Evolutionary conservation across 805 yeast genomes (phyloP).

Genomic region (Candida montana): DNA sequence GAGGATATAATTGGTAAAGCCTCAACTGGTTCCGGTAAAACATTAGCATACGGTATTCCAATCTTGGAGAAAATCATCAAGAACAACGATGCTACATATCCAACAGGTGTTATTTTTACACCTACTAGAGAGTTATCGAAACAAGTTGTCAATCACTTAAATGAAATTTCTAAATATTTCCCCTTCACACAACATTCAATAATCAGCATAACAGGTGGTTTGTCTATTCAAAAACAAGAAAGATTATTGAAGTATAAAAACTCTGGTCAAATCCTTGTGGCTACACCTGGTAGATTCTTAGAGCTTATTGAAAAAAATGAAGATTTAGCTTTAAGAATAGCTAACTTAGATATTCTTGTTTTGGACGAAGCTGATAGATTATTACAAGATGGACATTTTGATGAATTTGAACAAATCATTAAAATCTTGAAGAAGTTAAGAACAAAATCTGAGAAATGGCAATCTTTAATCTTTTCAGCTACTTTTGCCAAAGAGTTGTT

Average conservation of each 20-base stretch:
- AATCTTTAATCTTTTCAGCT: slow-evolving; percentile 91
- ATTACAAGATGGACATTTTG: slow-evolving; percentile 93
- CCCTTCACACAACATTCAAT: slow-evolving; percentile 53
- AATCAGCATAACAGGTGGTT: slow-evolving; percentile 86
- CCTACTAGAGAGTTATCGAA: slow-evolving; percentile 97
- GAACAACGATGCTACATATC: slow-evolving; percentile 30
- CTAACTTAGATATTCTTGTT: slow-evolving; percentile 48
- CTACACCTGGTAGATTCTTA: slow-evolving; percentile 91
- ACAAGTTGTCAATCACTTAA: slow-evolving; percentile 82
- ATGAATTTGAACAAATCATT: slow-evolving; percentile 79
- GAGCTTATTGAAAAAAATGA: slow-evolving; percentile 69
- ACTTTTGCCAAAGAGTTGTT: slow-evolving; percentile 84
- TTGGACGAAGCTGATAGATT: slow-evolving; percentile 96
- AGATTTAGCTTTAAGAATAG: slow-evolving; percentile 34
- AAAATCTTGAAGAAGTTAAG: slow-evolving; percentile 53
- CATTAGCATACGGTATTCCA: slow-evolving; percentile 92
- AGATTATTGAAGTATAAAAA: slow-evolving; percentile 59
- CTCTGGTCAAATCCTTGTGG: slow-evolving; percentile 74
- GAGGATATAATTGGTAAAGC: slow-evolving; percentile 92
- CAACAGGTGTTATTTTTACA: slow-evolving; percentile 77
- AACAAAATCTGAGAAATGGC: slow-evolving; percentile 49
- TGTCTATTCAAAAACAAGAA: slow-evolving; percentile 90
- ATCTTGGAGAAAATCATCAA: slow-evolving; percentile 60
- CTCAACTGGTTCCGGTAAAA: slow-evolving; percentile 96
- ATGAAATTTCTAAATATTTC: slow-evolving; percentile 44